Conservation (phyloP, 345 rosid species). For the Syzygium grande region DNA sequence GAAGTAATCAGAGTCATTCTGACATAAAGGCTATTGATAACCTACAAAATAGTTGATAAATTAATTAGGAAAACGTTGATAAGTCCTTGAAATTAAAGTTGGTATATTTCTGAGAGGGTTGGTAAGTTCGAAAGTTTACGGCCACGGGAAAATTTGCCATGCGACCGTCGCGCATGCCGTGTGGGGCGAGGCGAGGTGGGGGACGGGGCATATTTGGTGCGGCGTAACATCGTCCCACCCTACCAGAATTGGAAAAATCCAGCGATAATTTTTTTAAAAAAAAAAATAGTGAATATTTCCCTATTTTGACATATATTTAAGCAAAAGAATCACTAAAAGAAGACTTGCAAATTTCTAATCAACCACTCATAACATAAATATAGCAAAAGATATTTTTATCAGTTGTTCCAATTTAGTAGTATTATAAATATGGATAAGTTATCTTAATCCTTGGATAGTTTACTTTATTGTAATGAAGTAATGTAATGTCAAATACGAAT, state of each 20-base stretch:
- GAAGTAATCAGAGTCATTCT: neutral
- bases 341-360: neutral
- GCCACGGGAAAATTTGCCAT: neutral
- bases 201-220: neutral
- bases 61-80: neutral
- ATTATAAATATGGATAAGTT: neutral
- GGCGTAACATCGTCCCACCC: neutral
- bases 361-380: neutral
- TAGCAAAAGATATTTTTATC: neutral
- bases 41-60: neutral
- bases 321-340: neutral
- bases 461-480: neutral
- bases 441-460: neutral
- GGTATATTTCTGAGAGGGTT: neutral
- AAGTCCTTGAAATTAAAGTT: neutral
- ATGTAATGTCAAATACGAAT: neutral
- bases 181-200: neutral
- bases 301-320: neutral
- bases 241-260: neutral
- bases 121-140: neutral
- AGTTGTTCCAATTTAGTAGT: neutral
- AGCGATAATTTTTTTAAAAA: neutral
- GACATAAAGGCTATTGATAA: neutral
- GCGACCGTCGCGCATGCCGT: accelerated
- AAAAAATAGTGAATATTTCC: neutral